Percentiles rank a stretch among this genome's conserved stretches.
These are phyloP conservation scores for Rhodotorula sp. DNA, from an alignment of 1,284 basidiomycete species.

Conservation along the genomic window DNA sequence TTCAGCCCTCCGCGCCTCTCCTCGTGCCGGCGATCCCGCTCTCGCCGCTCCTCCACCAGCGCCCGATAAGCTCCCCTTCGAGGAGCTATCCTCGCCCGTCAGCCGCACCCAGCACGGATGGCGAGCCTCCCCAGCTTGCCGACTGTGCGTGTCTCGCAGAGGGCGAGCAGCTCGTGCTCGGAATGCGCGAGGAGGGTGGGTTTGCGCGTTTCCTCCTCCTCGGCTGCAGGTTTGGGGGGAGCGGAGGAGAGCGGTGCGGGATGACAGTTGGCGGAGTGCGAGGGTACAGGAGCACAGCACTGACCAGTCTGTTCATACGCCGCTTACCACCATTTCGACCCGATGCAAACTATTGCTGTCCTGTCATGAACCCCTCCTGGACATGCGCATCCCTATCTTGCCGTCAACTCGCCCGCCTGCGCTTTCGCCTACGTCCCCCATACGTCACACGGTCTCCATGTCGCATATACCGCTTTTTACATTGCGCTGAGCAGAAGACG, in stretches of 20 bases:
- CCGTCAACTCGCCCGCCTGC: background rate
- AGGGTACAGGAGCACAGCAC: too few relatives aligned
- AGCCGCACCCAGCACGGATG: background rate
- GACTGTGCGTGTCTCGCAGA: constrained; percentile 18
- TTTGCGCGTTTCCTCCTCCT: background rate
- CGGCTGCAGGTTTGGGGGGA: too few relatives aligned
- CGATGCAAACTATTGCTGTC: too few relatives aligned
- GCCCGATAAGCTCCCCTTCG: background rate
- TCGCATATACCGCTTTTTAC: background rate
- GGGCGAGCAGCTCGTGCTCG: constrained; percentile 12
- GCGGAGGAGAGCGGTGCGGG: background rate
- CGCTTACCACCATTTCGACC: background rate
- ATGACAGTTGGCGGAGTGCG: too few relatives aligned
- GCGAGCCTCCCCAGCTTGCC: background rate
- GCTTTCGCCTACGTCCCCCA: background rate
- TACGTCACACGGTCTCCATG: too few relatives aligned
- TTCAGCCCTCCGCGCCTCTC: too few relatives aligned
- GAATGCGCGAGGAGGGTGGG: constrained; percentile 21
- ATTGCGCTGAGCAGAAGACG: background rate
- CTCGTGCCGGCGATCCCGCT: background rate
- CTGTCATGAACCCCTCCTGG: too few relatives aligned
- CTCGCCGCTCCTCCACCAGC: too few relatives aligned
- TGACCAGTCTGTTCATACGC: background rate
- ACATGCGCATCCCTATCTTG: background rate
- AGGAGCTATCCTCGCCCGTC: background rate